These are phyloP conservation scores for Corymbia maculata DNA, from an alignment of 345 rosid genomes.

Conservation along the genomic window DNA sequence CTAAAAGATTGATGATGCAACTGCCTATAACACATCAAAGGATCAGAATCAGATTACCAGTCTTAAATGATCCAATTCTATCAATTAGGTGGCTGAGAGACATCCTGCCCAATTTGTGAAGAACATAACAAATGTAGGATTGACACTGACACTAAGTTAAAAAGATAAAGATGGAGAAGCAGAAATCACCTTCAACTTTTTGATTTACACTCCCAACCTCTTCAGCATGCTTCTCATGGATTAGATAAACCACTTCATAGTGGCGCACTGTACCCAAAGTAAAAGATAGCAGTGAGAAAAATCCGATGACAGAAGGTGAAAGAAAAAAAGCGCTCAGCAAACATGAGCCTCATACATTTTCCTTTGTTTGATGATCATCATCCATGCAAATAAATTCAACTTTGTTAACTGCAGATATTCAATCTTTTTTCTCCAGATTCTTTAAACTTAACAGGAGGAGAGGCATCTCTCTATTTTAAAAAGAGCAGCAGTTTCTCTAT, in stretches of 20 bases:
- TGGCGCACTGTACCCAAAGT: slow-evolving; percentile 58
- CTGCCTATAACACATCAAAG: background rate
- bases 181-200: slow-evolving; percentile 72
- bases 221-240: slow-evolving; percentile 82
- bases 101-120: background rate
- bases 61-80: background rate
- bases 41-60: background rate
- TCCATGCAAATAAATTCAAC: background rate
- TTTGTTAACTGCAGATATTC: background rate
- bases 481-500: background rate
- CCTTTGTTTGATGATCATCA: background rate
- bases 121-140: background rate
- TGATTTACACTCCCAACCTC: slow-evolving; percentile 62
- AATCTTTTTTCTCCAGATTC: background rate
- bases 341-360: background rate
- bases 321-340: background rate
- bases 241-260: slow-evolving; percentile 86
- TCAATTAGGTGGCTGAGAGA: background rate
- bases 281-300: background rate
- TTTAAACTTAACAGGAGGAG: background rate
- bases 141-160: background rate
- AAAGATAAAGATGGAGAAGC: background rate
- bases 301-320: background rate
- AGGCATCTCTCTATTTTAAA: background rate
- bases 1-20: background rate